These are phyloP conservation scores for Trichoderma asperelloides DNA, from an alignment of 495 filamentous ascomycete species.

Conservation along the genomic window DNA sequence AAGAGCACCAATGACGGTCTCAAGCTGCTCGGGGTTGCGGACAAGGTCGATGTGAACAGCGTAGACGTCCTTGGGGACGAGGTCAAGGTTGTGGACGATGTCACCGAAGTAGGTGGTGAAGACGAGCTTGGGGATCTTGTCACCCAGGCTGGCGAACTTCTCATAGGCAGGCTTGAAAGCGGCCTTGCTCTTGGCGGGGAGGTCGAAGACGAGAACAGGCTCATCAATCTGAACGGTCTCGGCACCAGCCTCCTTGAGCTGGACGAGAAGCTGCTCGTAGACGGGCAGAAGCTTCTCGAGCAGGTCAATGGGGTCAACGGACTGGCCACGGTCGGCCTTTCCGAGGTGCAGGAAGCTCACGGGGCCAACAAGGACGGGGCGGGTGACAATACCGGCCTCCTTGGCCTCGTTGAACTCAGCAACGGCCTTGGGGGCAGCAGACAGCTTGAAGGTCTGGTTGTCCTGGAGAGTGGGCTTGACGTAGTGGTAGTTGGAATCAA, in stretches of 20 bases:
- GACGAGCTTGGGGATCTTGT: constrained; percentile 68
- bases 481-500: constrained; percentile 99
- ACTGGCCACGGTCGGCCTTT: constrained; percentile 92
- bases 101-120: constrained; percentile 98
- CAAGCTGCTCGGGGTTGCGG: constrained; percentile 93
- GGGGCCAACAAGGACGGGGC: constrained; percentile 89
- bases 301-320: constrained; percentile 83
- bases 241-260: constrained; percentile 92
- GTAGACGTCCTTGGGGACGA: constrained; percentile 64
- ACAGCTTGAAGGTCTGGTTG: constrained; percentile 89
- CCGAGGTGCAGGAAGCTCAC: constrained; percentile 93
- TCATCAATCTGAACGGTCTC: constrained; percentile 97
- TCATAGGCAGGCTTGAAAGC: constrained; percentile 98
- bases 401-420: constrained; percentile 93
- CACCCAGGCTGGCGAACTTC: constrained; percentile 66
- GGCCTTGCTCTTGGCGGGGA: constrained; percentile 76
- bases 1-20: constrained; percentile 63
- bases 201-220: constrained; percentile 89
- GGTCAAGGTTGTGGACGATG: constrained; percentile 95
- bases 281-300: constrained; percentile 84
- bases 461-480: constrained; percentile 97
- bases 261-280: constrained; percentile 79
- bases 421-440: constrained; percentile 82
- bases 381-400: constrained; percentile 84
- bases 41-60: constrained; percentile 92